Evolutionary conservation across 768 basidiomycete genomes (phyloP), one percentile per base, ranked within the genome.

Genomic region (Solioccasus polychromus): DNA sequence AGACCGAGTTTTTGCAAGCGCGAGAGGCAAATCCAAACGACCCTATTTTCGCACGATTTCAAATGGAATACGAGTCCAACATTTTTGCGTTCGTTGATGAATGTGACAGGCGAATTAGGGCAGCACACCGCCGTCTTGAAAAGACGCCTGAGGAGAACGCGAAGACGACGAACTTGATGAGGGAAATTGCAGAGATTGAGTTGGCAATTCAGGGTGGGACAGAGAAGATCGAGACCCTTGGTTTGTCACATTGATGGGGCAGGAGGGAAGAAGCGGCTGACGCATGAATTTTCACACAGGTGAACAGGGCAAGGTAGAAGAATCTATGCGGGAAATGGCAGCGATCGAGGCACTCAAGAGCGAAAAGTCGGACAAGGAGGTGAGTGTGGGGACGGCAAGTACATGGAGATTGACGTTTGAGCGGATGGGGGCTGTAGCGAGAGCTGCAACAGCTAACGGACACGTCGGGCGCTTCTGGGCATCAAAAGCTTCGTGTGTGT

Each of bases 81-180:
- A 92, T 99, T 39, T 92, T 94, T 61, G 78, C 85, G 3, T 97
- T 98, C 64, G 92, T 99, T 50, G 96, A 97, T 60, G 96, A 99
- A 66, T 97, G 95, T 71, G 96, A 99, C 77, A 74, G 96, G 60
- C 78, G 95, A 61, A 98, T 99, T 69, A 76, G 92, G 30, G 82
- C 89, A 30, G 92, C 93, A 35, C 96, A 99, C 66, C 78, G 92
- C 57, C 79, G 96, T 62, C 70, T 99, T 62, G 96, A 99, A 75
- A 99, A 99, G 77, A 99, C 96, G 5, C 96, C 96, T 26, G 96
- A 98, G 71, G 96, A 99, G 75, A 99, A 99, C 66, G 92, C 93
- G 40, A 96, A 97, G 71, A 98, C 95, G 25, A 97, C 96, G 4
- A 93, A 95, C 67, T 68, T 99, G 74, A 99, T 99, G 96, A 78